Conservation (phyloP, 345 rosid genomes). For the Melastoma malabathricum region DNA sequence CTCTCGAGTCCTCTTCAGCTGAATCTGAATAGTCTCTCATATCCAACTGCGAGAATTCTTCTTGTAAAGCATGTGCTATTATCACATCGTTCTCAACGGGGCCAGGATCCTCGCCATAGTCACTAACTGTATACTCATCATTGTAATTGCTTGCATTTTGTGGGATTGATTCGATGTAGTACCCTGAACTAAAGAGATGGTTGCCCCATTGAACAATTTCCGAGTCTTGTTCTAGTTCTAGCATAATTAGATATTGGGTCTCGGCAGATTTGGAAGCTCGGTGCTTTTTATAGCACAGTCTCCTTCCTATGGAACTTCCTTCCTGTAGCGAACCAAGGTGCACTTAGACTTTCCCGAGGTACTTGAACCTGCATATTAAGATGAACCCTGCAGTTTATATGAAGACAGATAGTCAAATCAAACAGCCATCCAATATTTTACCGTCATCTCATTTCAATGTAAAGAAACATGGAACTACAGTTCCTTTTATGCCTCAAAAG, state of each 20-base stretch:
- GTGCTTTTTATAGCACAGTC: no score
- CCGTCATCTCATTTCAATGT: no score
- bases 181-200: slow-evolving; percentile 44
- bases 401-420: no score
- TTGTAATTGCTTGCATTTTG: slow-evolving; percentile 22
- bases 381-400: slow-evolving; percentile 3
- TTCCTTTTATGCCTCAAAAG: no score
- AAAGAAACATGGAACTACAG: no score
- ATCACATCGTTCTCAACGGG: slow-evolving; percentile 73
- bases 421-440: no score
- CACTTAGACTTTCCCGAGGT: slow-evolving; percentile 1
- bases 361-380: slow-evolving; percentile 5
- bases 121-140: slow-evolving; percentile 29
- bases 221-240: slow-evolving; percentile 42
- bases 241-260: slow-evolving; percentile 14
- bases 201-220: slow-evolving; percentile 46
- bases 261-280: background rate
- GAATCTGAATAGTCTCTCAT: slow-evolving; percentile 32
- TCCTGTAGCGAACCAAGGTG: background rate
- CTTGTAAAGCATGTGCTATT: slow-evolving; percentile 75
- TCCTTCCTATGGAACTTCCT: no score
- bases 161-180: slow-evolving; percentile 29
- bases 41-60: slow-evolving; percentile 67
- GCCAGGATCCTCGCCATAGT: slow-evolving; percentile 32
- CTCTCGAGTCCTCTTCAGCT: slow-evolving; percentile 19